Conservation (phyloP, 257 asterid species). For the Oldenlandia corymbosa region DNA sequence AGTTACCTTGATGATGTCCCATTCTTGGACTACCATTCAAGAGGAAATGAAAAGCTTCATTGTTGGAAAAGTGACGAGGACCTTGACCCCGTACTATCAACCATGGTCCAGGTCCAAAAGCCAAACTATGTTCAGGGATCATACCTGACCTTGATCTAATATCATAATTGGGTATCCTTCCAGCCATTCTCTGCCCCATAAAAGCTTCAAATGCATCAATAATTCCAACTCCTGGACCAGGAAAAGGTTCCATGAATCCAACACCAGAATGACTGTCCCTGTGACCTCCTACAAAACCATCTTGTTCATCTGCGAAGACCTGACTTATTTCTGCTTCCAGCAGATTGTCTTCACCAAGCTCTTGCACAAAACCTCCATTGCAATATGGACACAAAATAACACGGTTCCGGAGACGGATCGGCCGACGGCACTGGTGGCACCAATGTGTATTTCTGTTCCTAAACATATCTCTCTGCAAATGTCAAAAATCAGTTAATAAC, state of each 20-base stretch:
- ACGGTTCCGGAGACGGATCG: conserved; percentile 45
- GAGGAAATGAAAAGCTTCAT: conserved; percentile 29
- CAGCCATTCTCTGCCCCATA: conserved; percentile 76
- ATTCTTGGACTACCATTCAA: conserved; percentile 28
- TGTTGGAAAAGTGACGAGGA: conserved; percentile 22
- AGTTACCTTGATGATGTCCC: conserved; percentile 32
- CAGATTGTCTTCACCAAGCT: conserved; percentile 41
- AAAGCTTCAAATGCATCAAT: conserved; percentile 71
- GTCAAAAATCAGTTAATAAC: not conserved
- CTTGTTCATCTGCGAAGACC: not conserved
- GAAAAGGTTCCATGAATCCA: conserved; percentile 28
- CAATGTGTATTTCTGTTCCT: conserved; percentile 57
- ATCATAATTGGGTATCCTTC: conserved; percentile 61
- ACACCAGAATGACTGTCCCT: conserved; percentile 33
- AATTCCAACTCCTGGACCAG: conserved; percentile 39
- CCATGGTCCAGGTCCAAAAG: conserved; percentile 46
- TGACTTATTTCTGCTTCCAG: conserved; percentile 14
- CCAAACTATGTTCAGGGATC: conserved; percentile 33
- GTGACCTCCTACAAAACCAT: conserved; percentile 17
- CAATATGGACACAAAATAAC: conserved; percentile 60
- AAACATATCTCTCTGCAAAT: conserved; percentile 23
- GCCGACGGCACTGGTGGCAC: conserved; percentile 80
- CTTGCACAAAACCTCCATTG: conserved; percentile 77
- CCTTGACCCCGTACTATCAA: conserved; percentile 43
- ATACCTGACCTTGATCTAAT: conserved; percentile 52